Base-by-base conservation (phyloP, 306 rosid species). In the Pyrus bretschneideri region DNA sequence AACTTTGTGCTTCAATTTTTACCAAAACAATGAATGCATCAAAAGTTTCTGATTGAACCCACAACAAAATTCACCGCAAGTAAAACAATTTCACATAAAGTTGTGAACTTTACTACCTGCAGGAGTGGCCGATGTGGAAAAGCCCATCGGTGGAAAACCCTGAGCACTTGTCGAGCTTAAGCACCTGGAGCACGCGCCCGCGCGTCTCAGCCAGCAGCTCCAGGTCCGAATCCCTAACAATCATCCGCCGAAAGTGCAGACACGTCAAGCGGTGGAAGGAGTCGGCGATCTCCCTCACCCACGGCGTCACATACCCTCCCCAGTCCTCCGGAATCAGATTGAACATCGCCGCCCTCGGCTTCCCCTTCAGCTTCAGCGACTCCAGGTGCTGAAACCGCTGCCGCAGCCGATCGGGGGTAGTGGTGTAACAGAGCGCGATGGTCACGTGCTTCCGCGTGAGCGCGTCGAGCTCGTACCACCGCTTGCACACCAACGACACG, bases 291-390 rank as follows among this genome's bases (percentile, higher is more conserved):
- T 87, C 97, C 27, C 1, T 69, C 2, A 95, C 90, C 99, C 99
- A 95, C 0, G 97, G 97, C 7, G 89, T 88, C 0, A 95, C 97
- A 23, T 72, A 88, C 0, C 99, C 99, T 59, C 99, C 99, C 99
- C 99, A 95, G 72, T 95, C 88, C 85, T 95, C 99, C 2, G 97
- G 97, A 55, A 95, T 95, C 69, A 95, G 79, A 81, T 95, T 95
- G 83, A 95, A 92, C 97, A 92, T 92, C 7, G 99, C 97, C 4
- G 99, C 97, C 33, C 99, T 82, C 2, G 99, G 99, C 83, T 95
- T 95, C 11, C 97, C 99, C 44, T 95, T 95, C 73, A 95, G 80
- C 55, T 84, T 83, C 83, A 95, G 76, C 15, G 99, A 95, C 72
- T 92, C 96, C 1, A 95, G 85, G 77, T 92, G 92, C 2, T 83